A percentile compares a stretch with the other conserved stretches of the same genome.
Conservation (phyloP, 78 protist species). For the Protostelium mycophagum region DNA sequence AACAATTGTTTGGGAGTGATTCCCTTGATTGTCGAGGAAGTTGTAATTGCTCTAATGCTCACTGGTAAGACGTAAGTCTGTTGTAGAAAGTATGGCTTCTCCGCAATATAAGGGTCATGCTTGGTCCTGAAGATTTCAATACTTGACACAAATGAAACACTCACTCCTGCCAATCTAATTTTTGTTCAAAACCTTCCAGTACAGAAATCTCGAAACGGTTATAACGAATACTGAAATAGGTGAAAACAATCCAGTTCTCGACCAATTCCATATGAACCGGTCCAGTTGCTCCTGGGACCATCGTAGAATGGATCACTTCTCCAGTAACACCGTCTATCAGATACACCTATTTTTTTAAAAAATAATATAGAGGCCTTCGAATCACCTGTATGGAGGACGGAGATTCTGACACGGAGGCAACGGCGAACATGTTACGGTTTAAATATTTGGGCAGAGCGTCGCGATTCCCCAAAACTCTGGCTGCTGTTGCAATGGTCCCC, state of each 20-base stretch:
- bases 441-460: neutral
- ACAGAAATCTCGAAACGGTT: slow-evolving; percentile 5
- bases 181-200: neutral
- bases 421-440: neutral
- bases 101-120: neutral
- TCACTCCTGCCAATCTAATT: slow-evolving; percentile 1
- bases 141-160: neutral
- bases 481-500: neutral
- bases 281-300: neutral
- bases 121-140: neutral
- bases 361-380: neutral
- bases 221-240: neutral
- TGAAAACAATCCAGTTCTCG: slow-evolving; percentile 8
- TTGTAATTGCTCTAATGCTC: neutral
- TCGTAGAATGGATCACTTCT: neutral
- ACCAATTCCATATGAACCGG: neutral
- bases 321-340: slow-evolving; percentile 6
- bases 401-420: neutral
- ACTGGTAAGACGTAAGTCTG: neutral
- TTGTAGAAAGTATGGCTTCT: neutral
- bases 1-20: slow-evolving; percentile 20
- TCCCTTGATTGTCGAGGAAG: slow-evolving; percentile 3
- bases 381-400: neutral
- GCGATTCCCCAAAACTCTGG: neutral
- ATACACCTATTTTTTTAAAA: neutral